These are phyloP conservation scores for Marasmius tenuissimus DNA, from an alignment of 1,284 basidiomycete genomes.

Conservation along the genomic window DNA sequence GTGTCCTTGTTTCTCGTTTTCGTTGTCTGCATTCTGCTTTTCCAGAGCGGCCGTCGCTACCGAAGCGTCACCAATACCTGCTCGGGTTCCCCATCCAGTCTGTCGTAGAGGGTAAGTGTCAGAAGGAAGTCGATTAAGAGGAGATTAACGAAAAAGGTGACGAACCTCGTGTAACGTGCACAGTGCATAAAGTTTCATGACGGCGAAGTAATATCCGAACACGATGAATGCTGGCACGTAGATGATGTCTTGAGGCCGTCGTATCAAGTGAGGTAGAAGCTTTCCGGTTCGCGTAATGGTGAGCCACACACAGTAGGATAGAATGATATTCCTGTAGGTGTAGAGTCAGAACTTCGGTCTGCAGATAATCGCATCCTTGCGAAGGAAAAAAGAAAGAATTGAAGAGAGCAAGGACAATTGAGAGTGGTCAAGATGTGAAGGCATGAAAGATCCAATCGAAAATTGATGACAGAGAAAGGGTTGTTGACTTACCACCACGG, in stretches of 20 bases:
- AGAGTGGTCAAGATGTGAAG: not conserved
- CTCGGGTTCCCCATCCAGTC: constrained; percentile 91
- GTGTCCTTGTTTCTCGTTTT: not conserved
- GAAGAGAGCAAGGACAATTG: not conserved
- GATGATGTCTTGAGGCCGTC: constrained; percentile 81
- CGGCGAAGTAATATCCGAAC: constrained; percentile 86
- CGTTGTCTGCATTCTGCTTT: constrained; percentile 5
- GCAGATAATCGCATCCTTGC: not conserved
- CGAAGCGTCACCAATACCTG: constrained; percentile 82
- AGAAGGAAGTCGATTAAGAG: not conserved
- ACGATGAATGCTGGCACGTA: constrained; percentile 90
- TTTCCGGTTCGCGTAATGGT: constrained; percentile 83
- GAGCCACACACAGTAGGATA: constrained; percentile 80
- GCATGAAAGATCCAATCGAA: not conserved
- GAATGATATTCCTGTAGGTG: constrained; percentile 66
- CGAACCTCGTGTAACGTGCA: constrained; percentile 78
- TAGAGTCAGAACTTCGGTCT: not conserved
- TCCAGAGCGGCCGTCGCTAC: constrained; percentile 70
- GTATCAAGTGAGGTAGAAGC: constrained; percentile 86
- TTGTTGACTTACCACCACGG: constrained; percentile 75
- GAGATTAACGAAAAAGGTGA: constrained; percentile 7
- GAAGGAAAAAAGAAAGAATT: constrained; percentile 8
- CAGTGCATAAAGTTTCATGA: constrained; percentile 87
- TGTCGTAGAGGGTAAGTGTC: constrained; percentile 22
- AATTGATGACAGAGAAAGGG: not conserved